A percentile compares a stretch with the other conserved stretches of the same genome.
Conservation (phyloP, 306 rosid genomes). For the Oxytropis ochrocephala region DNA sequence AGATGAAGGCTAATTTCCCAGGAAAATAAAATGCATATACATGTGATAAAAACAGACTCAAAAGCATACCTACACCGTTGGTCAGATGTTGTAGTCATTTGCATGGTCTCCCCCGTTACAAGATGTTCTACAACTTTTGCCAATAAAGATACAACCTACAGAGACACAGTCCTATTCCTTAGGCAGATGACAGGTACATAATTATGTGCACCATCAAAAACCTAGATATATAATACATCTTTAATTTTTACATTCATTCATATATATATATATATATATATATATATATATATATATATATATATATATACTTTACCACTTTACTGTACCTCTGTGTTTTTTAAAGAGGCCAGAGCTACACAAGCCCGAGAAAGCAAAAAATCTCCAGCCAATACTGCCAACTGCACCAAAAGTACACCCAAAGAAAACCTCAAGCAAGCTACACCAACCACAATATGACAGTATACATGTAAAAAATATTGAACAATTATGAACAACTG, state of each 20-base stretch:
- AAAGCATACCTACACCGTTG: constrained; percentile 79
- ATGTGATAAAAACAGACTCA: constrained; percentile 20
- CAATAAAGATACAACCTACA: constrained; percentile 76
- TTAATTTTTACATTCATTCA: neutral
- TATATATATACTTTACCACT: too few species aligned
- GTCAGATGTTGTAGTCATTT: constrained; percentile 75
- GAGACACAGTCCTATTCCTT: constrained; percentile 19
- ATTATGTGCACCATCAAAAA: neutral
- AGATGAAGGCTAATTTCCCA: neutral
- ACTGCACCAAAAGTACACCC: constrained; percentile 36
- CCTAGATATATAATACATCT: neutral
- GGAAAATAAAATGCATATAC: constrained; percentile 2
- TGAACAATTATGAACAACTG: constrained; percentile 7
- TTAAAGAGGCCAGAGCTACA: constrained; percentile 86
- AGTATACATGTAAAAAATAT: constrained; percentile 7
- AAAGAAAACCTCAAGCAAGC: constrained; percentile 20
- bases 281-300: too few species aligned
- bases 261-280: too few species aligned
- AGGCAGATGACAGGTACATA: constrained; percentile 2
- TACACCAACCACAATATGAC: constrained; percentile 11
- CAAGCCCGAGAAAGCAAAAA: constrained; percentile 97
- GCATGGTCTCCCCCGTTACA: constrained; percentile 98
- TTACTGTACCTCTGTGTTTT: constrained; percentile 70
- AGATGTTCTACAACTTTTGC: constrained; percentile 84
- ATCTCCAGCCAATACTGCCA: constrained; percentile 95